phyloP scores from a whole-genome alignment of 352 stramenopile genomes.

The Phytophthora macrochlamydospora region DNA sequence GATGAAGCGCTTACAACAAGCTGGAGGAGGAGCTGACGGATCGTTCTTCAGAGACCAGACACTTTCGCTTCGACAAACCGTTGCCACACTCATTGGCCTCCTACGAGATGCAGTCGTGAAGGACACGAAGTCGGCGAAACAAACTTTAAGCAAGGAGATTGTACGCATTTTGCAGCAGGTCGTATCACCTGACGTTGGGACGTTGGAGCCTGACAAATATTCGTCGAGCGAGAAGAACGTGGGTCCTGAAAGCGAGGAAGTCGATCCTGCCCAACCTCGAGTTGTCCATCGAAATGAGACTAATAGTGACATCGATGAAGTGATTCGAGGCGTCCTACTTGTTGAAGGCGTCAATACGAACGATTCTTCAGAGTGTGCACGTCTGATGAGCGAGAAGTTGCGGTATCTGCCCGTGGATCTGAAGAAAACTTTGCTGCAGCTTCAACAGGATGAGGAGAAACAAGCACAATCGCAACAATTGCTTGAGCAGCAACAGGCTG shows the following conservation, averaged over 20 bases:
- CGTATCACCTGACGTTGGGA: slow-evolving; percentile 13
- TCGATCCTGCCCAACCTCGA: slow-evolving; percentile 12
- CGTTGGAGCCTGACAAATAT: slow-evolving; percentile 2
- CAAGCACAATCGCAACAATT: slow-evolving; percentile 10
- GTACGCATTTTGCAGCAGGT: slow-evolving; percentile 38
- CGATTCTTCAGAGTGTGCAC: slow-evolving; percentile 46
- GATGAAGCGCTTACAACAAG: slow-evolving; percentile 33
- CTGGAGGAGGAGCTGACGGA: slow-evolving; percentile 28
- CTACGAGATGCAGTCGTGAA: slow-evolving; percentile 52
- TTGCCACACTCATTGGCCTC: slow-evolving; percentile 47
- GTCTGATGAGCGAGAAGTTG: slow-evolving; percentile 41
- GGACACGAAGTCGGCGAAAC: slow-evolving; percentile 67
- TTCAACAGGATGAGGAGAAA: slow-evolving; percentile 28
- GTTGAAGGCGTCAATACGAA: slow-evolving; percentile 40
- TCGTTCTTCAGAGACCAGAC: slow-evolving; percentile 54
- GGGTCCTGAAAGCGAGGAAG: slow-evolving; percentile 13
- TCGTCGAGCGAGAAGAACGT: slow-evolving; percentile 3
- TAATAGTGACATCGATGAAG: slow-evolving; percentile 49
- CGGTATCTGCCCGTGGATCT: slow-evolving; percentile 56
- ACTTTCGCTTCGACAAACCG: slow-evolving; percentile 37
- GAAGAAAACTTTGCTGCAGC: slow-evolving; percentile 22
- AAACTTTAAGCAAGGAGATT: slow-evolving; percentile 61
- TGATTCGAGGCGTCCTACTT: slow-evolving; percentile 53
- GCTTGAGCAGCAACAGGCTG: slow-evolving; percentile 12
- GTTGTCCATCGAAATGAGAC: slow-evolving; percentile 12